Evolutionary conservation across 2,329 filamentous ascomycete genomes (phyloP).

Genomic region (Aspergillus calidoustus): DNA sequence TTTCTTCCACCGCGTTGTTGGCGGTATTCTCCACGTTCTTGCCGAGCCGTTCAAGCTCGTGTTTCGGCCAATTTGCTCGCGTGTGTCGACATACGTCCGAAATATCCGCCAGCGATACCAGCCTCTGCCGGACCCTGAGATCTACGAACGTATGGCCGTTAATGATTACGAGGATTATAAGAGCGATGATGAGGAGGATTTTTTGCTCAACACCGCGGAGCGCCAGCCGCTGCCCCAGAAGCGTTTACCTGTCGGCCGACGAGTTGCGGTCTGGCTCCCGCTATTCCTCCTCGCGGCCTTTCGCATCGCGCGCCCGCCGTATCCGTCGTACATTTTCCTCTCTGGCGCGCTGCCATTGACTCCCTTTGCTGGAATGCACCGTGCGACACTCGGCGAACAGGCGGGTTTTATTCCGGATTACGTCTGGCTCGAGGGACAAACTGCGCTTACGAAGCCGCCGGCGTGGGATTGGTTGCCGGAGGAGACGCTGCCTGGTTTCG

Average conservation of each 20-base stretch:
- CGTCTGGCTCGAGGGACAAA: constrained; percentile 25
- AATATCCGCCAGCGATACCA: constrained; percentile 14
- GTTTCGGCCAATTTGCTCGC: constrained; percentile 6
- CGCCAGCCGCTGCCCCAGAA: constrained; percentile 12
- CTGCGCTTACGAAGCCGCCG: constrained; percentile 26
- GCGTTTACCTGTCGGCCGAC: constrained; percentile 19
- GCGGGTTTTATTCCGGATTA: constrained; percentile 27
- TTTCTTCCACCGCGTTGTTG: constrained; percentile 30
- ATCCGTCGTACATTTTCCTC: constrained; percentile 34
- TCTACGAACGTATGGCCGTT: constrained; percentile 31
- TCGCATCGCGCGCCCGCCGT: constrained; percentile 33
- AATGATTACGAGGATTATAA: constrained; percentile 30
- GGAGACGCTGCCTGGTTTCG: constrained; percentile 29
- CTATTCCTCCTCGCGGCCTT: constrained; percentile 30
- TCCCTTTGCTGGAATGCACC: constrained; percentile 27
- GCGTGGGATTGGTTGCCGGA: constrained; percentile 33
- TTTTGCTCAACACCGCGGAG: constrained; percentile 21
- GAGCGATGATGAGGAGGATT: constrained; percentile 30
- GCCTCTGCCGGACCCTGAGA: constrained; percentile 26
- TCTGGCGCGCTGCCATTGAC: constrained; percentile 31
- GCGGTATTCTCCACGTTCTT: constrained; percentile 33
- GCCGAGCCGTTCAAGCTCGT: constrained; percentile 28
- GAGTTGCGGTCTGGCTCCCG: constrained; percentile 27
- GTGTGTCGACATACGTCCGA: constrained; percentile 16
- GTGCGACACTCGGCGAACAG: constrained; percentile 26